Evolutionary conservation across 306 rosid genomes (phyloP), one percentile per base, ranked within the genome.

Genomic region (Heteromeles arbutifolia): DNA sequence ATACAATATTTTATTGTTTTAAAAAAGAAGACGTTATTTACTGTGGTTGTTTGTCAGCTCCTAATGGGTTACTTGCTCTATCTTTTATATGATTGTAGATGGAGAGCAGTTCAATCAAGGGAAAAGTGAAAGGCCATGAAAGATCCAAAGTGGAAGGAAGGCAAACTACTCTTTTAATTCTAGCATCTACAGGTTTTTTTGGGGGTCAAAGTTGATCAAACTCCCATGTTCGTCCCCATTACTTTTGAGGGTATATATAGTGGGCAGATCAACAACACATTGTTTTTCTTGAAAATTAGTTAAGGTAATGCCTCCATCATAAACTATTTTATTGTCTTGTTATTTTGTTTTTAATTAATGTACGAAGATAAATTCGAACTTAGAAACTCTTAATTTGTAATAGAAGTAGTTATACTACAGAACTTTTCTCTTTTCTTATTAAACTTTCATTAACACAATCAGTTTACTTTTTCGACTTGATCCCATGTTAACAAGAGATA

Each of bases 101-200:
- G 28, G 15, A 59, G 69, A 73, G 44, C 57, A 59, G 11, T 19
- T 17, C 41, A 61, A 43, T 19, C 69, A 59, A 59, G 44, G 61
- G 77, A 73, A 73, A 52, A 57, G 25, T 29, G 67, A 63, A 59
- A 25, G 32, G 28, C 57, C 41, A 43, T 73, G 43, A 59, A 73
- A 61, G 50, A 41, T 59, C 28, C n/a, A 28, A 14, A 43, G 1
- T 11, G 17, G 76, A 24, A 57, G 17, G 76, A 22, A 57, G 25
- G 59, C 54, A 48, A 48, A 54, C 25, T 21, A n/a, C 14, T 61
- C 69, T 22, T 11, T 59, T 26, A 41, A 19, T 59, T 25, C 24
- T 45, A 18, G 4, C 62, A 5, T 37, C 39, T 57, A 9, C 26
- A 2, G 9, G 3, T 15, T 17, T 19, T 17, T 2, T 19, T 2